A percentile compares a stretch with the other conserved stretches of the same genome.
phyloP scores from a whole-genome alignment of 805 yeast genomes.

The Maudiozyma serrabonitensis region DNA sequence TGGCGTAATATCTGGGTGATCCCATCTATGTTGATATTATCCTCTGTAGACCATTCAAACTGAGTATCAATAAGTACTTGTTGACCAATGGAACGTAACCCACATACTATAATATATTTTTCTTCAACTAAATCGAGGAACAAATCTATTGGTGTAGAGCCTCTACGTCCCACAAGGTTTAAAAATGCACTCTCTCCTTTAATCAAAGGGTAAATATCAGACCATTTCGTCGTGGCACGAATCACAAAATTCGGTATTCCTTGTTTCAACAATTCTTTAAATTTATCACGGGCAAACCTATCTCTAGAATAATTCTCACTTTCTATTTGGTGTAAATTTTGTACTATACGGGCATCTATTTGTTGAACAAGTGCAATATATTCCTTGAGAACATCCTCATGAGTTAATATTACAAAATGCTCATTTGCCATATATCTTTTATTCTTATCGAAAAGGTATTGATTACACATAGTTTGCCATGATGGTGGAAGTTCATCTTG shows the following conservation, averaged over 20 bases:
- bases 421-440: constrained; percentile 49
- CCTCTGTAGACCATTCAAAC: constrained; percentile 17
- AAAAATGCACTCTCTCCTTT: constrained; percentile 49
- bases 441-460: constrained; percentile 33
- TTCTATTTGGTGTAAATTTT: constrained; percentile 19
- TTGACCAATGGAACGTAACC: constrained; percentile 50
- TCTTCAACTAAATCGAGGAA: constrained; percentile 68
- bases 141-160: constrained; percentile 68
- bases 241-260: constrained; percentile 18
- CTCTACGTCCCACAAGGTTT: constrained; percentile 60
- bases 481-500: constrained; percentile 9
- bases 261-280: constrained; percentile 35
- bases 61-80: constrained; percentile 36
- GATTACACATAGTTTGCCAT: constrained; percentile 19
- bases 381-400: constrained; percentile 49
- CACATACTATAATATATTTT: constrained; percentile 43
- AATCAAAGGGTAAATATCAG: constrained; percentile 40
- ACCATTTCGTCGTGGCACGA: constrained; percentile 49
- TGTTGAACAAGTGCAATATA: constrained; percentile 25
- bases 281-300: constrained; percentile 55
- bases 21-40: constrained; percentile 4
- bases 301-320: constrained; percentile 44
- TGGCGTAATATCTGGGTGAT: constrained; percentile 11
- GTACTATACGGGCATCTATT: constrained; percentile 17
- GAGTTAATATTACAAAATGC: constrained; percentile 42